Evolutionary conservation across 768 basidiomycete genomes (phyloP).

Genomic region (Lepiota venenata): DNA sequence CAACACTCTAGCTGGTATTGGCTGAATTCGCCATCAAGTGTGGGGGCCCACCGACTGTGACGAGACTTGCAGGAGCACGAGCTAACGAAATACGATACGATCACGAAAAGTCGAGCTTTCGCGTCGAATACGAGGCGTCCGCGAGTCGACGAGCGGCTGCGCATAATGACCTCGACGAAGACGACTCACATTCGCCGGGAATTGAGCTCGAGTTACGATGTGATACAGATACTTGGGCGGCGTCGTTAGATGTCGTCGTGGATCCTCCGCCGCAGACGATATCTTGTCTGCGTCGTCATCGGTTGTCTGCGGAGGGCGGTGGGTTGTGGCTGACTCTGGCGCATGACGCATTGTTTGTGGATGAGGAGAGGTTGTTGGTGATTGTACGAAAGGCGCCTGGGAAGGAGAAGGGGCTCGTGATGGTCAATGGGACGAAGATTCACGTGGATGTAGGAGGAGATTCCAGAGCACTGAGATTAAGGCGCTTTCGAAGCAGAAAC

Average conservation of each 20-base stretch:
- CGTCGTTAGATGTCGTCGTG: conserved; percentile 81
- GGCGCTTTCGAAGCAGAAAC: conserved; percentile 75
- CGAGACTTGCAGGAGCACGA: conserved; percentile 76
- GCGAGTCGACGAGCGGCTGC: conserved; percentile 39
- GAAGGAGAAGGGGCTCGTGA: conserved; percentile 79
- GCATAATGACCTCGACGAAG: conserved; percentile 20
- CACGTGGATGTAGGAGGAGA: conserved; percentile 86
- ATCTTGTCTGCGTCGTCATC: conserved; percentile 81
- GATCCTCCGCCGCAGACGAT: conserved; percentile 89
- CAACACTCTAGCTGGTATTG: conserved; percentile 81
- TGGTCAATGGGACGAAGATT: conserved; percentile 86
- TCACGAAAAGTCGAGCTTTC: conserved; percentile 77
- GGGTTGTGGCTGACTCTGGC: conserved; percentile 93
- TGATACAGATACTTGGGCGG: conserved; percentile 87
- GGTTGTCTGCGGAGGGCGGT: conserved; percentile 82
- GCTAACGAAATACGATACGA: conserved; percentile 78
- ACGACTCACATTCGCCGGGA: conserved; percentile 36
- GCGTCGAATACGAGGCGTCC: conserved; percentile 79
- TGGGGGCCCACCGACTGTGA: conserved; percentile 92
- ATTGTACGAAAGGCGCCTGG: conserved; percentile 75
- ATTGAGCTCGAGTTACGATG: conserved; percentile 92
- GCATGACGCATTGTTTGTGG: conserved; percentile 77
- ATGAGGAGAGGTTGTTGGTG: conserved; percentile 70
- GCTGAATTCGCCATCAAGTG: conserved; percentile 95
- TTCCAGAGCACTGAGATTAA: conserved; percentile 87